Evolutionary conservation across 108 stramenopile genomes (phyloP).

Genomic region (Fragilaria crotonensis): DNA sequence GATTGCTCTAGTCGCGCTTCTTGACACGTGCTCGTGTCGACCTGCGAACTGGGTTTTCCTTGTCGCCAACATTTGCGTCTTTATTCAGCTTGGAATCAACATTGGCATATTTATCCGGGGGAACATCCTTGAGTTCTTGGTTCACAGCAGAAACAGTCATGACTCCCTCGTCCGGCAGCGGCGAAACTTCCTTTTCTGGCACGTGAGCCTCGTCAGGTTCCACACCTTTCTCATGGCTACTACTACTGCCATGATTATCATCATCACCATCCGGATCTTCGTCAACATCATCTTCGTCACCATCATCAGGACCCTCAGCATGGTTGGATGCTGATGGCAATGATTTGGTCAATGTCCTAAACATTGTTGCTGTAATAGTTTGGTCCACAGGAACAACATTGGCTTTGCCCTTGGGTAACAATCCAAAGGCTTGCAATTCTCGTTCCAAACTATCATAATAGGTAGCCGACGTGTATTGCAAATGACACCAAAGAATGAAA

Average conservation of each 20-base stretch:
- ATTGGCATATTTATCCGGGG: too few species aligned
- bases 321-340: not conserved
- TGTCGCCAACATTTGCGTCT: too few species aligned
- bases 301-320: not conserved
- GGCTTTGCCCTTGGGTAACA: slow-evolving; percentile 18
- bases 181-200: too few species aligned
- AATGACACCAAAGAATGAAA: slow-evolving; percentile 56
- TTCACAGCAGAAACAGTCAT: too few species aligned
- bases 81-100: too few species aligned
- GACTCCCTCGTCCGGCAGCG: too few species aligned
- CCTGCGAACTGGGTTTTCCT: too few species aligned
- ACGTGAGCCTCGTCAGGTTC: too few species aligned
- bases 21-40: too few species aligned
- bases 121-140: too few species aligned
- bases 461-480: slow-evolving; percentile 46
- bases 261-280: not conserved
- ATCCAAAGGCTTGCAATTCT: slow-evolving; percentile 53
- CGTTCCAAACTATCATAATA: slow-evolving; percentile 41
- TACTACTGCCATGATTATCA: not conserved
- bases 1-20: too few species aligned
- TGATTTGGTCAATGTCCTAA: not conserved
- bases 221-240: not conserved
- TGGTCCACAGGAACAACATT: not conserved
- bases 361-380: not conserved
- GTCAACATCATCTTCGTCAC: not conserved